phyloP scores from a whole-genome alignment of 176 grass and related monocot genomes.

The Oryza glumipatula region DNA sequence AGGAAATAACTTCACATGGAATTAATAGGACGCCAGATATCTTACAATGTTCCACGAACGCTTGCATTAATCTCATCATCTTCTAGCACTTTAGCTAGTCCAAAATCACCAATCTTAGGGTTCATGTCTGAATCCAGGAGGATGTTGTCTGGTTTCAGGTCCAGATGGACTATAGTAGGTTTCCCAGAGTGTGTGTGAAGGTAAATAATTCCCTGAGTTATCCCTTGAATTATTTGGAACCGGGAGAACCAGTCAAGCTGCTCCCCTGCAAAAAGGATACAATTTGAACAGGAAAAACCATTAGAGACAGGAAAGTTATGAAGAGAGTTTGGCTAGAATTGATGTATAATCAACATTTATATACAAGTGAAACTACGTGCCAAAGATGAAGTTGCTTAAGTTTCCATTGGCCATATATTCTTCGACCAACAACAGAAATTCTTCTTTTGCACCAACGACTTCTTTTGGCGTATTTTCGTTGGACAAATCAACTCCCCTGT shows the following conservation, averaged over 20 bases:
- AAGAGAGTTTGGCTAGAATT: neutral
- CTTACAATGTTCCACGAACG: constrained; percentile 11
- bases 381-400: neutral
- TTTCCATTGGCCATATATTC: neutral
- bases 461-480: too few species aligned
- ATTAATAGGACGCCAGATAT: neutral
- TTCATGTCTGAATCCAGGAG: constrained; percentile 38
- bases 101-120: constrained; percentile 38
- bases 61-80: too few species aligned
- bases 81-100: neutral
- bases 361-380: neutral
- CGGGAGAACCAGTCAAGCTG: neutral
- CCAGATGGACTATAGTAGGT: constrained; percentile 13
- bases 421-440: too few species aligned
- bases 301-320: neutral
- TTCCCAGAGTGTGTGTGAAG: neutral
- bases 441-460: too few species aligned
- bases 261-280: neutral
- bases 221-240: constrained; percentile 25
- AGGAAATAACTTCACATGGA: too few species aligned
- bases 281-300: neutral
- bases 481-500: too few species aligned
- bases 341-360: neutral
- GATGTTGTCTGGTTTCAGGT: constrained; percentile 30
- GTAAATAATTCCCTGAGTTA: neutral